Evolutionary conservation across 2,329 filamentous ascomycete genomes (phyloP).

Genomic region (Lachnellula arida): DNA sequence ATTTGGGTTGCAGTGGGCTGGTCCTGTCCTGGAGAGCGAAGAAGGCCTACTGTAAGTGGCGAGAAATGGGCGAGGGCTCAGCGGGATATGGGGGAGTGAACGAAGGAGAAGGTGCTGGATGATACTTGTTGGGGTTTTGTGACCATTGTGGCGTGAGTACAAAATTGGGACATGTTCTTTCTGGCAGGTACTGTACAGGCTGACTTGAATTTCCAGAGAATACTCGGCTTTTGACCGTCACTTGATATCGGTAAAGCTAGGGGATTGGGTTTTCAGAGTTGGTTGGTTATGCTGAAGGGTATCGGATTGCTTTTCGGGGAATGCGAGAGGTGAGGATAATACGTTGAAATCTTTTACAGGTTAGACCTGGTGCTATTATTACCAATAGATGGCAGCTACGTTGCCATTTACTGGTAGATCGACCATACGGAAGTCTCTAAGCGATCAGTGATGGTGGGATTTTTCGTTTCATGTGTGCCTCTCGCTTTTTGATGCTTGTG

Average conservation of each 20-base stretch:
- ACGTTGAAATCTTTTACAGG: background rate
- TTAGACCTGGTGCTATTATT: no score
- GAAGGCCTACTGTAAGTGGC: background rate
- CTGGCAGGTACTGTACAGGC: background rate
- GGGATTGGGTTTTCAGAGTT: background rate
- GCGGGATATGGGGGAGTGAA: slow-evolving; percentile 1
- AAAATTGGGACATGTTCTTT: background rate
- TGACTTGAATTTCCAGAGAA: background rate
- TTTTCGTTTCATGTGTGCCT: no score
- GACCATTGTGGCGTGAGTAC: slow-evolving; percentile 3
- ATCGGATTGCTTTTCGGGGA: background rate
- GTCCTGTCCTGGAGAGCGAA: background rate
- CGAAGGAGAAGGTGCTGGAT: background rate
- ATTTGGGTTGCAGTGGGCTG: slow-evolving; percentile 21
- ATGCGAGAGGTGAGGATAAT: background rate
- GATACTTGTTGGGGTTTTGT: slow-evolving; percentile 5
- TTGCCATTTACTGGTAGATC: no score
- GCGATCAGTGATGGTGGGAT: no score
- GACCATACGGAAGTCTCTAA: no score
- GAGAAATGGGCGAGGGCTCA: background rate
- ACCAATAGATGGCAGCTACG: no score
- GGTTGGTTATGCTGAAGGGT: background rate
- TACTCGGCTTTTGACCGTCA: background rate
- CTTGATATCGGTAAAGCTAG: background rate
- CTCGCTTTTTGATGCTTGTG: no score